phyloP scores from a whole-genome alignment of 305 asterid genomes.

The Salvia sclarea region DNA sequence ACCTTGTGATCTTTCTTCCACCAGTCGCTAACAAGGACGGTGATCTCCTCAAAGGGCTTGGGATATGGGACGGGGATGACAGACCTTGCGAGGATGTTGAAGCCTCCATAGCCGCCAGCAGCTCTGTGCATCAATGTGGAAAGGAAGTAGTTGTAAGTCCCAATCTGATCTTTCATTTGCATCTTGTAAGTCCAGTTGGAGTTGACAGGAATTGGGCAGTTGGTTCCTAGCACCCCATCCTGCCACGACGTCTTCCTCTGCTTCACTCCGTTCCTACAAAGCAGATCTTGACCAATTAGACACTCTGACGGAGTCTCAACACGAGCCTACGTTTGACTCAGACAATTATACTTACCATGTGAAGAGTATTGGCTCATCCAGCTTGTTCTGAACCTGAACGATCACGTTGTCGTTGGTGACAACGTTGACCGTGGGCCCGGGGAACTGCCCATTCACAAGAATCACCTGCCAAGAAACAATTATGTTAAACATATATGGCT shows the following conservation, averaged over 20 bases:
- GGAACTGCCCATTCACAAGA: slow-evolving; percentile 73
- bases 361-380: slow-evolving; percentile 69
- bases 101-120: slow-evolving; percentile 72
- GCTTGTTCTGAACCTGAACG: slow-evolving; percentile 55
- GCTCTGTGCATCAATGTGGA: slow-evolving; percentile 75
- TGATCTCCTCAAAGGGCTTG: slow-evolving; percentile 54
- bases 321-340: not conserved
- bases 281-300: not conserved
- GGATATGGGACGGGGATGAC: slow-evolving; percentile 75
- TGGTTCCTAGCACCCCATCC: slow-evolving; percentile 91
- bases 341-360: slow-evolving; percentile 63
- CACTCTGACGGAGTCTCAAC: not conserved
- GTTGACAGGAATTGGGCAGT: slow-evolving; percentile 85
- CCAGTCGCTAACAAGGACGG: slow-evolving; percentile 69
- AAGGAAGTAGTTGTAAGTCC: slow-evolving; percentile 66
- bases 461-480: slow-evolving; percentile 52
- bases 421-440: slow-evolving; percentile 67
- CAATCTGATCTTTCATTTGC: slow-evolving; percentile 89
- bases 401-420: slow-evolving; percentile 69
- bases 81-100: slow-evolving; percentile 59
- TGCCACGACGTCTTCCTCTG: slow-evolving; percentile 79
- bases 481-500: no score
- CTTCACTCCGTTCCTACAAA: slow-evolving; percentile 68
- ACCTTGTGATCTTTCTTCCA: slow-evolving; percentile 88
- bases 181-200: slow-evolving; percentile 74